Base-by-base conservation (phyloP, 768 basidiomycete genomes). In the Chlorophyllum brunneum region DNA sequence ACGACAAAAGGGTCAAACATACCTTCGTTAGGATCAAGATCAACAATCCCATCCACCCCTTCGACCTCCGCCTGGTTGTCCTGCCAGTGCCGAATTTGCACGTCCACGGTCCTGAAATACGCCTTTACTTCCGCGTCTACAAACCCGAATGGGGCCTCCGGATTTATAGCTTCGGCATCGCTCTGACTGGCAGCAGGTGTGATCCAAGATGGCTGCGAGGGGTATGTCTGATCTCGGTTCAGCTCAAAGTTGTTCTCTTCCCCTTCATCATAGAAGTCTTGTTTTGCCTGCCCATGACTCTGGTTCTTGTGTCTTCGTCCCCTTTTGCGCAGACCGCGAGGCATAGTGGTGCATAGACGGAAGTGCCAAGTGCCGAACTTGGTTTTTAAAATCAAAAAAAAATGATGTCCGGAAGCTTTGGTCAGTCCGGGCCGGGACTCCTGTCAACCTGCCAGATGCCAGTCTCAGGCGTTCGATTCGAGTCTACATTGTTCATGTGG, bases 41-140 rank as follows among this genome's bases (percentile, higher is more conserved):
- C 83, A 20, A 59, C 65, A 56, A 67, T 67, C 44, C 42, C 61
- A 48, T 64, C 59, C 15, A 70, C 76, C n/a, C 72, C 65, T 2
- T 71, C 69, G 16, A 47, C 54, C n/a, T 70, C 71, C 2, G 68
- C 70, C 4, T 63, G 70, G 11, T 67, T 71, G 48, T 83, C 81
- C 61, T 92, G 89, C 91, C 94, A 98, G 58, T 88, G 83, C 42
- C 83, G 83, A 34, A 97, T 84, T 63, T 94, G 91, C 27, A 85
- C 74, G 56, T 97, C 92, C 9, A 95, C 92, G 1, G 84, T 91
- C 39, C 87, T 73, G 61, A 97, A 95, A 69, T 98, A 98, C 1
- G 92, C 90, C 66, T 95, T 95, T 26, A 95, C 74, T 62, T 95
- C 94, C 16, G 81, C 79, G 58, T 95, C 93, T 6, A 95, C 83